Evolutionary conservation across 2,329 filamentous ascomycete species (phyloP).

Genomic region (Blastomyces emzantsi): DNA sequence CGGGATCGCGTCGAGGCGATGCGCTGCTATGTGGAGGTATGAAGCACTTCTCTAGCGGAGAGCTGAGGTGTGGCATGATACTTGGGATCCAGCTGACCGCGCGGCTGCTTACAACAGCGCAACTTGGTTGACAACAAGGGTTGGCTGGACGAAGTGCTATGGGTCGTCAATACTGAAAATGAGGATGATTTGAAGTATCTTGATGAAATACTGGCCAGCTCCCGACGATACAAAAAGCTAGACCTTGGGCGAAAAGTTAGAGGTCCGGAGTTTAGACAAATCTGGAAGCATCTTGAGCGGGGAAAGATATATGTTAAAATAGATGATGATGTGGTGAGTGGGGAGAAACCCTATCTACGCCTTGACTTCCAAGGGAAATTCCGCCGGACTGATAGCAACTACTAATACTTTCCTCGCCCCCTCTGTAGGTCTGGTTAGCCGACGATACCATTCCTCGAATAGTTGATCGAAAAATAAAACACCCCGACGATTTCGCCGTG

Average conservation of each 20-base stretch:
- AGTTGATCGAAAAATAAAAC: conserved; percentile 44
- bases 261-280: conserved; percentile 29
- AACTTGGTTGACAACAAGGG: conserved; percentile 34
- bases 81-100: conserved; percentile 15
- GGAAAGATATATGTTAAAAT: conserved; percentile 38
- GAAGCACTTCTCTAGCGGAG: neutral
- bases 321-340: conserved; percentile 37
- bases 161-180: conserved; percentile 33
- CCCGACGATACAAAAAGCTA: conserved; percentile 33
- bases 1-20: conserved; percentile 39
- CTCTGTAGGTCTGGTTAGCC: conserved; percentile 10
- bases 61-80: conserved; percentile 6
- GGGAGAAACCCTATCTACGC: neutral
- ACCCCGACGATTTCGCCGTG: conserved; percentile 45
- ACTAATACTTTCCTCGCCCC: neutral
- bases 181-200: conserved; percentile 32
- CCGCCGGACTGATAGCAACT: neutral
- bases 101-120: conserved; percentile 34
- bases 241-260: conserved; percentile 28
- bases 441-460: conserved; percentile 35
- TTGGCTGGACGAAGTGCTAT: conserved; percentile 37
- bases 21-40: conserved; percentile 40
- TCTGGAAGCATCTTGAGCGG: conserved; percentile 20
- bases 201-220: conserved; percentile 26
- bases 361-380: neutral